These are phyloP conservation scores for Nicotiana tabacum DNA, from an alignment of 257 asterid species.

Conservation along the genomic window DNA sequence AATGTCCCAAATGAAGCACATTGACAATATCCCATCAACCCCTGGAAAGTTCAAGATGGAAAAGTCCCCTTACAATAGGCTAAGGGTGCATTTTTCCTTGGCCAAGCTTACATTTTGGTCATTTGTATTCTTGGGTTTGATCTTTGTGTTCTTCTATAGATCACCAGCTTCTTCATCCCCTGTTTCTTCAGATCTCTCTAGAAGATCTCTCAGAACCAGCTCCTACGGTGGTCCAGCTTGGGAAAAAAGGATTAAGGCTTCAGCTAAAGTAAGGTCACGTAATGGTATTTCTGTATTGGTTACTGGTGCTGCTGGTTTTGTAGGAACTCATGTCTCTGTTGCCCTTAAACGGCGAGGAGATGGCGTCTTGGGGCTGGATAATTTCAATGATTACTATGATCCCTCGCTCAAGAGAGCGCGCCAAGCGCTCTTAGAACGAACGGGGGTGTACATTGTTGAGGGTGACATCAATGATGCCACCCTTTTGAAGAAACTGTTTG, in stretches of 20 bases:
- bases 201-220: constrained; percentile 78
- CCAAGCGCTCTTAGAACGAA: constrained; percentile 63
- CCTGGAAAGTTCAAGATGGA: constrained; percentile 99
- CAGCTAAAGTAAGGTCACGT: constrained; percentile 75
- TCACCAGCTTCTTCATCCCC: constrained; percentile 59
- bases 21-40: constrained; percentile 61
- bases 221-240: constrained; percentile 53
- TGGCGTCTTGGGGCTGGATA: constrained; percentile 82
- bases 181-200: constrained; percentile 61
- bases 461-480: constrained; percentile 76
- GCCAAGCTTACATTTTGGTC: constrained; percentile 94
- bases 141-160: constrained; percentile 70
- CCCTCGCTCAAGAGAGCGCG: constrained; percentile 73
- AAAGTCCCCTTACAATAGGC: constrained; percentile 65
- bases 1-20: constrained; percentile 61
- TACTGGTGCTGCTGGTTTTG: constrained; percentile 97
- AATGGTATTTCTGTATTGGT: constrained; percentile 89
- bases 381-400: constrained; percentile 81
- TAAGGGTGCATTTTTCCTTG: constrained; percentile 65
- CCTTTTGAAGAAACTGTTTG: constrained; percentile 70
- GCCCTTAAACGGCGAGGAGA: constrained; percentile 97
- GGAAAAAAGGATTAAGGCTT: constrained; percentile 64
- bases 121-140: constrained; percentile 68
- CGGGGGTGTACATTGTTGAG: constrained; percentile 90
- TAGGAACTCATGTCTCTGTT: constrained; percentile 85